Evolutionary conservation across 768 basidiomycete species (phyloP), one percentile per base, ranked within the genome.

Genomic region (Amanita thiersii): DNA sequence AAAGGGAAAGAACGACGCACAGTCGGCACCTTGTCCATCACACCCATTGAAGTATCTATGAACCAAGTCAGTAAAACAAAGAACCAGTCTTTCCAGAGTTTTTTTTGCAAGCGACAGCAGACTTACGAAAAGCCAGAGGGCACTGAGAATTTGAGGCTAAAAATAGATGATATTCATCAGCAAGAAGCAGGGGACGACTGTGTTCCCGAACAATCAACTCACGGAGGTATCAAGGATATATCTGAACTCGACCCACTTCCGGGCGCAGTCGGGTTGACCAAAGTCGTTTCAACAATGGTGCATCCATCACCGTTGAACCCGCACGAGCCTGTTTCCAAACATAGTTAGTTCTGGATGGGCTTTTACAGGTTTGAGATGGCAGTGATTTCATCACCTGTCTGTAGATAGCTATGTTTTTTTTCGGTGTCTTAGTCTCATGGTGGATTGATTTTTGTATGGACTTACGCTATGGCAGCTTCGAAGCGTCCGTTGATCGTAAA

Each of bases 221-320:
- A 62, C 62, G 60, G 58, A 20, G 59, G 49, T 28, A 64, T 61
- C 37, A 62, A 47, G 5, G 59, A 55, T 28, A 64, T 46, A 32
- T 64, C 63, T 6, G 60, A 52, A 48, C 59, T 62, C 7, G 64
- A 66, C 18, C 60, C 60, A 38, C 54, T 50, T 7, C 61, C 62
- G 4, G 57, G 48, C 17, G 45, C 44, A 6, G 53, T 55, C 1
- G 63, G 62, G 46, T 66, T 64, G 3, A 33, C 35, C n/a, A 66
- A 52, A 15, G 54, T 62, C 4, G 54, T 56, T 45, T 64, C 63
- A 15, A 66, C 46, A 11, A 58, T 32, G 12, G 57, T 60, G 49
- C 64, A 66, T 3, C 57, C 49, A 39, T 65, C 64, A 3, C 64
- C 64, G 39, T 63, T 62, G 44, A 56, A 56, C 1, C 60, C 60